A percentile compares a stretch with the other conserved stretches of the same genome.
These are phyloP conservation scores for Phytophthora palmivora DNA, from an alignment of 352 stramenopile species.

Conservation along the genomic window DNA sequence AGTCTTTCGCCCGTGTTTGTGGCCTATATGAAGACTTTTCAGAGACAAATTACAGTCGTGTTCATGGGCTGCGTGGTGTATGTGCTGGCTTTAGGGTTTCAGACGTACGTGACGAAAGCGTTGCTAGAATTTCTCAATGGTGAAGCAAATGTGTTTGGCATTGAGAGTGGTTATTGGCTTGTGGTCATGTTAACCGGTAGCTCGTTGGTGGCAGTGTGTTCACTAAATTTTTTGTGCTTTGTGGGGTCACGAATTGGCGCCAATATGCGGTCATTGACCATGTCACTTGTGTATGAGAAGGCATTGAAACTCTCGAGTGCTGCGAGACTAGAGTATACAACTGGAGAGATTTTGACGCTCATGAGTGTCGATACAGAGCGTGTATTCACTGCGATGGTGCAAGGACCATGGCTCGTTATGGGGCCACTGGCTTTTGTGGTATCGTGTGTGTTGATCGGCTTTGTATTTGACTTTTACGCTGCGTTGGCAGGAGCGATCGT, in stretches of 20 bases:
- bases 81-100: slow-evolving; percentile 31
- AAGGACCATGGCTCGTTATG: slow-evolving; percentile 39
- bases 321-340: slow-evolving; percentile 44
- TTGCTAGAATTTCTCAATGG: slow-evolving; percentile 42
- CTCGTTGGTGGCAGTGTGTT: slow-evolving; percentile 36
- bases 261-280: slow-evolving; percentile 48
- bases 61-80: slow-evolving; percentile 37
- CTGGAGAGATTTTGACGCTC: slow-evolving; percentile 47
- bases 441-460: slow-evolving; percentile 35
- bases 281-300: slow-evolving; percentile 53
- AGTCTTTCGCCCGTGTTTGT: slow-evolving; percentile 26
- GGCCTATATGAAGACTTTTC: slow-evolving; percentile 27
- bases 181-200: slow-evolving; percentile 33
- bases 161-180: slow-evolving; percentile 39
- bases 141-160: slow-evolving; percentile 36
- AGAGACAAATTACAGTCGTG: slow-evolving; percentile 18
- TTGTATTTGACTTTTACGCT: slow-evolving; percentile 40
- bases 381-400: slow-evolving; percentile 41
- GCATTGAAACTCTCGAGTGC: slow-evolving; percentile 70
- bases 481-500: slow-evolving; percentile 18
- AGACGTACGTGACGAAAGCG: slow-evolving; percentile 34
- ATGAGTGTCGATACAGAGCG: slow-evolving; percentile 51
- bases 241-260: slow-evolving; percentile 37
- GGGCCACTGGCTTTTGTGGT: slow-evolving; percentile 36
- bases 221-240: slow-evolving; percentile 49